Conservation (phyloP, 2,329 filamentous ascomycete species). For the Paecilomyces variotii region DNA sequence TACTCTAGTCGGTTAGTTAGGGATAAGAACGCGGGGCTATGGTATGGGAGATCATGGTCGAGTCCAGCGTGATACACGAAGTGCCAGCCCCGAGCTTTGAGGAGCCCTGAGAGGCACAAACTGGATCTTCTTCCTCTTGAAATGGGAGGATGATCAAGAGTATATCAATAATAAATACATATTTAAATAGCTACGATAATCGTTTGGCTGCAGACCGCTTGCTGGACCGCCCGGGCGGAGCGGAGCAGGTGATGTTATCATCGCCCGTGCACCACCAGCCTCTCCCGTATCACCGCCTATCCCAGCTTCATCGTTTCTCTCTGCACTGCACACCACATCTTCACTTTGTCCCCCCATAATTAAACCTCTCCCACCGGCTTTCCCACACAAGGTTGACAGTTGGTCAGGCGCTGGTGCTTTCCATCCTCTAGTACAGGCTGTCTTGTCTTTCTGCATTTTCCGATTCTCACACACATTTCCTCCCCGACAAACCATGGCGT, state of each 20-base stretch:
- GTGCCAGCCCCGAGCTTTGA: neutral
- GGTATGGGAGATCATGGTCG: neutral
- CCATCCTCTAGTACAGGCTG: neutral
- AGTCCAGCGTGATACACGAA: neutral
- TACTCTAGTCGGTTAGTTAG: slow-evolving; percentile 2
- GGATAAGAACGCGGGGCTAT: neutral
- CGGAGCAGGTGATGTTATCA: slow-evolving; percentile 25
- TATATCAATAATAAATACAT: neutral
- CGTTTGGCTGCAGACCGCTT: slow-evolving; percentile 14
- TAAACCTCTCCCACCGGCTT: slow-evolving; percentile 2
- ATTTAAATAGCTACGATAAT: too few species aligned
- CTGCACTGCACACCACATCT: neutral
- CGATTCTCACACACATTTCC: neutral
- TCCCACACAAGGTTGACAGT: neutral
- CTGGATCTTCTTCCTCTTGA: neutral
- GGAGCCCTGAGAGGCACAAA: neutral
- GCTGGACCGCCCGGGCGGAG: slow-evolving; percentile 22
- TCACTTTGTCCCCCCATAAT: neutral
- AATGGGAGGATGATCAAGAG: neutral
- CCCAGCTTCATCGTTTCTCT: neutral
- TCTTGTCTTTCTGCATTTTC: slow-evolving; percentile 4
- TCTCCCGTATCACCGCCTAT: neutral
- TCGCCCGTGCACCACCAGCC: slow-evolving; percentile 9
- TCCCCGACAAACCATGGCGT: slow-evolving; percentile 50
- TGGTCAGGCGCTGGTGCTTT: neutral